Evolutionary conservation across 1,284 basidiomycete genomes (phyloP).

Genomic region (Stereum hirsutum): DNA sequence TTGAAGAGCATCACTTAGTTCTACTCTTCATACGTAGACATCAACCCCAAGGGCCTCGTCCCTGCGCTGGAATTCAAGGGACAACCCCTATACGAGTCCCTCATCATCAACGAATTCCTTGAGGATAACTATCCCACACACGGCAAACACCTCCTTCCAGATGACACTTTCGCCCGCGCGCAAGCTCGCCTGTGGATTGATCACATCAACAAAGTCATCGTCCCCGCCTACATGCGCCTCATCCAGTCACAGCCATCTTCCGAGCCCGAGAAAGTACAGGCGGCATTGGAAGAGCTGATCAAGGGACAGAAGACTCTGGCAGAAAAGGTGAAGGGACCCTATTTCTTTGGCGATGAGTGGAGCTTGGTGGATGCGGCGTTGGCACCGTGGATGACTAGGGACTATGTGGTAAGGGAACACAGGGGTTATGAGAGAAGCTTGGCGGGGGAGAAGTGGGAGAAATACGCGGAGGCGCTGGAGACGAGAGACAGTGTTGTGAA

Average conservation of each 20-base stretch:
- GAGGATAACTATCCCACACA: constrained; percentile 46
- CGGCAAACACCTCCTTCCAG: constrained; percentile 35
- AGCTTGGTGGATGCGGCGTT: constrained; percentile 49
- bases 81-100: constrained; percentile 50
- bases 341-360: constrained; percentile 48
- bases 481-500: constrained; percentile 37
- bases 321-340: constrained; percentile 44
- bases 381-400: constrained; percentile 48
- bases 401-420: constrained; percentile 39
- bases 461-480: constrained; percentile 33
- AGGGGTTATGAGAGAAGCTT: constrained; percentile 37
- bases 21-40: constrained; percentile 21
- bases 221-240: constrained; percentile 45
- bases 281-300: constrained; percentile 33
- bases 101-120: constrained; percentile 51
- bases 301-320: constrained; percentile 36
- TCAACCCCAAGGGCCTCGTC: constrained; percentile 64
- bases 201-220: constrained; percentile 37
- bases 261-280: constrained; percentile 38
- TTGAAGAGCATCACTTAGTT: no score
- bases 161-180: constrained; percentile 41
- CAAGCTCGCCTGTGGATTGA: constrained; percentile 45
- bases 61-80: constrained; percentile 51
- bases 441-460: constrained; percentile 36
- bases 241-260: constrained; percentile 45